phyloP scores from a whole-genome alignment of 345 rosid genomes.

The Nasturtium officinale region DNA sequence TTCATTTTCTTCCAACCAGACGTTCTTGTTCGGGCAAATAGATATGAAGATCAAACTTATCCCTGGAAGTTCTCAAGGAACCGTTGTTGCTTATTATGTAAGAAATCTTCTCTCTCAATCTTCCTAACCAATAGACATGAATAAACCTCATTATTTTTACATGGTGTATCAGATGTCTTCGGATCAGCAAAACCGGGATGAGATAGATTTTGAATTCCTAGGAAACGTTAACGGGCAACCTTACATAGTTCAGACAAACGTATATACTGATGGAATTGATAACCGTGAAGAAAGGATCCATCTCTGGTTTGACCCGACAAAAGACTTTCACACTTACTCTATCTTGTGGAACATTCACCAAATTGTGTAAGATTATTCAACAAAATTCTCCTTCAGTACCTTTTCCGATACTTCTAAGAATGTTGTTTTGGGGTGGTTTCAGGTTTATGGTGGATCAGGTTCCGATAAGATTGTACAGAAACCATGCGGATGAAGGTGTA shows the following conservation, averaged over 20 bases:
- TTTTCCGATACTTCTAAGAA: not conserved
- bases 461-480: constrained; percentile 74
- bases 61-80: constrained; percentile 83
- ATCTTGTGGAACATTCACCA: constrained; percentile 83
- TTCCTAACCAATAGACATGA: not conserved
- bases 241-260: constrained; percentile 80
- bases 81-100: constrained; percentile 80
- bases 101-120: constrained; percentile 16
- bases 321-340: constrained; percentile 74
- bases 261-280: constrained; percentile 67
- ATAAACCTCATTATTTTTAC: not conserved
- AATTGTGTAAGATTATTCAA: constrained; percentile 60
- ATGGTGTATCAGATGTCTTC: constrained; percentile 57
- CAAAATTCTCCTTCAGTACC: not conserved
- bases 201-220: constrained; percentile 79
- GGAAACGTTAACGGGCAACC: constrained; percentile 76
- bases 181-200: constrained; percentile 73
- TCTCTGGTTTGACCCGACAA: constrained; percentile 94
- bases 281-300: constrained; percentile 74
- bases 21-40: constrained; percentile 72
- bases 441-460: constrained; percentile 79
- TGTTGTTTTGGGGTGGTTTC: constrained; percentile 13
- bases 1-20: constrained; percentile 66
- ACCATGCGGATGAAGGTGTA: constrained; percentile 73
- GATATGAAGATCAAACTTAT: constrained; percentile 83